Evolutionary conservation across 345 rosid species (phyloP).

Genomic region (Citrus sinensis): DVS_A1.0 CM039164.1:28890501-28891000

Average conservation of each 20-base stretch:
- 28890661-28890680: slow-evolving; percentile 84
- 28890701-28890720: slow-evolving; percentile 84
- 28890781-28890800: neutral
- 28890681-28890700: slow-evolving; percentile 88
- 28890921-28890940: slow-evolving; percentile 32
- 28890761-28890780: slow-evolving; percentile 18
- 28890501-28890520: neutral
- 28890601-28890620: slow-evolving; percentile 88
- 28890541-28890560: slow-evolving; percentile 98
- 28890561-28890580: slow-evolving; percentile 96
- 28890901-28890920: slow-evolving; percentile 3
- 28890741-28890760: slow-evolving; percentile 73
- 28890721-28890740: slow-evolving; percentile 78
- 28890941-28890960: slow-evolving; percentile 41
- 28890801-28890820: neutral
- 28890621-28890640: slow-evolving; percentile 98
- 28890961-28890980: slow-evolving; percentile 41
- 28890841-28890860: neutral
- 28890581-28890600: slow-evolving; percentile 84
- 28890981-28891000: slow-evolving; percentile 25
- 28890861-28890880: neutral
- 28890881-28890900: neutral
- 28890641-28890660: slow-evolving; percentile 93
- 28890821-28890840: neutral
- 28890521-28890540: slow-evolving; percentile 21